Base-by-base conservation (phyloP, 2,329 filamentous ascomycete species). In the Pezicula rhizophila region DNA sequence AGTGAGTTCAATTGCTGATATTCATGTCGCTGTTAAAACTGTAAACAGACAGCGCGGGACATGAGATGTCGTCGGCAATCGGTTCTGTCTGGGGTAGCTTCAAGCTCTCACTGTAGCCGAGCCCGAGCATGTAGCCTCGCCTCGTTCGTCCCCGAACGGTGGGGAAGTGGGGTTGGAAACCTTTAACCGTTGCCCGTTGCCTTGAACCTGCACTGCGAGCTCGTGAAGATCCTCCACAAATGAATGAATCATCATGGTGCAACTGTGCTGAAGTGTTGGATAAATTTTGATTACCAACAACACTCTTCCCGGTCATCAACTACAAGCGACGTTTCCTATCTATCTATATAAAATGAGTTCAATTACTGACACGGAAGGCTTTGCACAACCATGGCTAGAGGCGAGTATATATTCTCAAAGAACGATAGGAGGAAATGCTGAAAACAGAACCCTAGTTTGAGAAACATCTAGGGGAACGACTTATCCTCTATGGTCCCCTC, bases 331-430 rank as follows among this genome's bases (percentile, higher is more conserved):
- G 28, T 31, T 5, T 10, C n/a, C n/a, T n/a, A n/a, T n/a, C n/a
- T n/a, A n/a, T n/a, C 8, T 42, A 42, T 20, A 4, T 17, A n/a
- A 42, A 20, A 42, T 42, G 40, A 28, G 18, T 12, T 23, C 11
- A 42, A 5, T 25, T 11, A 28, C 5, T 6, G 37, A 42, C 39
- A 18, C 40, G 15, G 45, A 50, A 34, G 47, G 50, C 8, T 52
- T 52, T 42, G 52, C 48, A 17, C 11, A 48, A 38, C 43, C 51
- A 26, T 55, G 51, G 48, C 42, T 55, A 8, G 51, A 48, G 26
- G 52, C 49, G 45, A 46, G 46, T 47, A 10, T 17, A 38, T 12
- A 17, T 38, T 38, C 14, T 17, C 3, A 8, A 8, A 15, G 5
- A 14, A 11, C 14, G 14, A 38, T 10, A 31, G 35, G 8, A 31